phyloP scores from a whole-genome alignment of 768 basidiomycete species.

The Mycena vitilis region DNA sequence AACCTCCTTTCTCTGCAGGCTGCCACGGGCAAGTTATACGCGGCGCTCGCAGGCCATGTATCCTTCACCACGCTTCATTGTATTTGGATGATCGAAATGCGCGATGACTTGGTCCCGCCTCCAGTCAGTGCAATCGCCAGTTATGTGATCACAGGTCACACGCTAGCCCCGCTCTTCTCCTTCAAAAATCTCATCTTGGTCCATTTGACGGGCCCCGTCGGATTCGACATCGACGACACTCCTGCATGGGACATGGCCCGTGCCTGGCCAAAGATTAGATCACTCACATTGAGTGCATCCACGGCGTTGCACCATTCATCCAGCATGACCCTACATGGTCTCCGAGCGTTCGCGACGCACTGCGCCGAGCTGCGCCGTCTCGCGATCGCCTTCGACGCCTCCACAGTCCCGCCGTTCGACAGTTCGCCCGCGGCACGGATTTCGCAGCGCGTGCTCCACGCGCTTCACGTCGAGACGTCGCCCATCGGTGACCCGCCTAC shows the following conservation, averaged over 20 bases:
- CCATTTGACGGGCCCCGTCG: not conserved
- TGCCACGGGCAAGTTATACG: not conserved
- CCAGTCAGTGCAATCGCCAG: not conserved
- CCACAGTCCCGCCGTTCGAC: constrained; percentile 15
- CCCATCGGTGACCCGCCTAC: not conserved
- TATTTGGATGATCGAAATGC: too few relatives aligned
- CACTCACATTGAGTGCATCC: not conserved
- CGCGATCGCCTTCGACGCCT: constrained; percentile 3
- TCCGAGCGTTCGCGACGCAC: constrained; percentile 1
- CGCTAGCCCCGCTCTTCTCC: not conserved
- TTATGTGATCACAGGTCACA: not conserved
- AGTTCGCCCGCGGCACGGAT: not conserved
- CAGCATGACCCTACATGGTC: not conserved
- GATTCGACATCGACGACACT: constrained; percentile 10
- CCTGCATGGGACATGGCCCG: constrained; percentile 2
- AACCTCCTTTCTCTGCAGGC: not conserved
- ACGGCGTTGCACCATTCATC: not conserved
- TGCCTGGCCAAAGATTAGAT: not conserved
- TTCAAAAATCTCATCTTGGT: constrained; percentile 1
- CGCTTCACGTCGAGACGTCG: not conserved
- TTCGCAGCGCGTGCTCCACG: not conserved
- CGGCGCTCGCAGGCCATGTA: not conserved
- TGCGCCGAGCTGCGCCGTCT: not conserved
- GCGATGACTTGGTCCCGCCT: too few relatives aligned
- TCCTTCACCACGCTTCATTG: not conserved